phyloP scores from a whole-genome alignment of 2,329 filamentous ascomycete genomes.

The Tolypocladium ovalisporum region DNA sequence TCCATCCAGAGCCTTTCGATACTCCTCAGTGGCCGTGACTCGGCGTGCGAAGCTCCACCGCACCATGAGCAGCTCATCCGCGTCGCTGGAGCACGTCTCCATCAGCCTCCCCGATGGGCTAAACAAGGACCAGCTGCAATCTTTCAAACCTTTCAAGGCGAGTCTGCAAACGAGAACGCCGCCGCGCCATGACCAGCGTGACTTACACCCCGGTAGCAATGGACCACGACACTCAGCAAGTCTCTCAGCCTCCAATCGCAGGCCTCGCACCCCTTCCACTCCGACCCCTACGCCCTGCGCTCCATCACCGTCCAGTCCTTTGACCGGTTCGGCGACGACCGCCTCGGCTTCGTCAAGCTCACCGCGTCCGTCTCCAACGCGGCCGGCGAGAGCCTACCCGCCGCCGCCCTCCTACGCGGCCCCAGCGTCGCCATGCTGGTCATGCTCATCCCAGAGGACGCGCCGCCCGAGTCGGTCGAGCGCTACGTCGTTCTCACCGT shows the following conservation, averaged over 20 bases:
- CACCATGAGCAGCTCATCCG: neutral
- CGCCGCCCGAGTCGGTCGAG: constrained; percentile 25
- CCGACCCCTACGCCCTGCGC: constrained; percentile 39
- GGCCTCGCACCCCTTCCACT: constrained; percentile 39
- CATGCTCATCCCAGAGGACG: constrained; percentile 42
- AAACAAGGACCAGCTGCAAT: constrained; percentile 27
- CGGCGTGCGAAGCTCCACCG: neutral
- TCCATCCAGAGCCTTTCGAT: neutral
- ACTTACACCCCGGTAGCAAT: constrained; percentile 25
- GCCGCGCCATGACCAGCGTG: constrained; percentile 2
- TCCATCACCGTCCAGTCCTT: constrained; percentile 41
- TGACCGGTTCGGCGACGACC: constrained; percentile 35
- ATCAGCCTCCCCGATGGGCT: constrained; percentile 30
- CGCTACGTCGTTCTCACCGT: constrained; percentile 48
- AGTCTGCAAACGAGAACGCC: neutral
- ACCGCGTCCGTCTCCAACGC: constrained; percentile 35
- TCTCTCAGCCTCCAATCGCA: constrained; percentile 35
- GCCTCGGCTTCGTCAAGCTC: constrained; percentile 48
- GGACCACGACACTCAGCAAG: constrained; percentile 34
- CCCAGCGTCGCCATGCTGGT: constrained; percentile 51
- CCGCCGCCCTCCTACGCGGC: constrained; percentile 45
- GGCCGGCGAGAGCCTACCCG: constrained; percentile 38
- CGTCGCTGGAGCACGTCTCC: constrained; percentile 15
- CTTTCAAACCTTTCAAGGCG: constrained; percentile 37
- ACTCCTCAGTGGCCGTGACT: neutral